phyloP scores from a whole-genome alignment of 73 alveolate genomes.

The Paramecium biaurelia region DNA sequence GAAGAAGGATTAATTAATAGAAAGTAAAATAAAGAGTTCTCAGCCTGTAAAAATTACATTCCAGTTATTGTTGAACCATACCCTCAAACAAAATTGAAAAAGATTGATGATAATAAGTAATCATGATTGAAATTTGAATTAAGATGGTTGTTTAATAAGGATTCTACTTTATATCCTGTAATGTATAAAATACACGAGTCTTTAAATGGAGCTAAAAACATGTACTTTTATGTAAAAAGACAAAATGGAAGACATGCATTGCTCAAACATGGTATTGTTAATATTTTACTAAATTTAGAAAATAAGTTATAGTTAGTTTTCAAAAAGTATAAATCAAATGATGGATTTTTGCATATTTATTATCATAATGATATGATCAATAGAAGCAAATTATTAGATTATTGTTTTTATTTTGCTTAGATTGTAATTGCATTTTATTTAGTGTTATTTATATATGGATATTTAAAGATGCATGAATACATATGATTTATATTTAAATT shows the following conservation, averaged over 20 bases:
- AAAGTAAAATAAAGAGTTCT: neutral
- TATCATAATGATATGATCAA: constrained; percentile 17
- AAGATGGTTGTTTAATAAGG: constrained; percentile 47
- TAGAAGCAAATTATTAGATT: constrained; percentile 34
- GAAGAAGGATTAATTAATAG: neutral
- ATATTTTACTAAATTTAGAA: neutral
- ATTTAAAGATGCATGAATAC: constrained; percentile 24
- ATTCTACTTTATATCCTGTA: constrained; percentile 12
- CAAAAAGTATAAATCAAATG: neutral
- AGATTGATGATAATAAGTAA: neutral
- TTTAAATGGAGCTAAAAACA: constrained; percentile 4
- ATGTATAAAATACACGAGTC: constrained; percentile 3
- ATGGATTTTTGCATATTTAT: neutral
- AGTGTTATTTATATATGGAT: constrained; percentile 42
- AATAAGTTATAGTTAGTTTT: neutral
- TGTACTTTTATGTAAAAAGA: constrained; percentile 13
- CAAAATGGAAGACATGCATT: neutral
- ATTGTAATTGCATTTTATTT: neutral
- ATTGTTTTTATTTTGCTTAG: constrained; percentile 27
- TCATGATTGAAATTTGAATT: neutral
- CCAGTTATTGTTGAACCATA: constrained; percentile 11
- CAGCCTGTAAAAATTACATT: constrained; percentile 36
- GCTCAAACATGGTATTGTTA: constrained; percentile 10
- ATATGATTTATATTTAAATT: constrained; percentile 4
- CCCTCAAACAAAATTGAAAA: neutral